Conservation (phyloP, 2,329 filamentous ascomycete genomes). For the Fusarium lyarnte region DNA sequence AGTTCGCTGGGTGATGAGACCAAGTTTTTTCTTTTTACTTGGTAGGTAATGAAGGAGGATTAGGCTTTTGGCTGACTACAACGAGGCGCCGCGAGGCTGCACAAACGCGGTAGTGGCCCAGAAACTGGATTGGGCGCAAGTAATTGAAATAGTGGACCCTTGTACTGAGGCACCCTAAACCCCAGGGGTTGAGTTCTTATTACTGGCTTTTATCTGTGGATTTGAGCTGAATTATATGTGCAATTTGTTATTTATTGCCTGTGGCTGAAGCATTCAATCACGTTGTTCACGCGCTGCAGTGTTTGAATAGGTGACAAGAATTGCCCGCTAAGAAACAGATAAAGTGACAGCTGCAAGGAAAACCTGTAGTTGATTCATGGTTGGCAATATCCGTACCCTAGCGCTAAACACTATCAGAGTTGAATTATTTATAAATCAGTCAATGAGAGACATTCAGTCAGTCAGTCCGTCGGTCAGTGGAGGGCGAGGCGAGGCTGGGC, state of each 20-base stretch:
- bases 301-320: neutral
- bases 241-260: neutral
- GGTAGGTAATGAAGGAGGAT: conserved; percentile 4
- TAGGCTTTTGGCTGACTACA: conserved; percentile 19
- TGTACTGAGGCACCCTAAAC: neutral
- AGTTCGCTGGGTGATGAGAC: conserved; percentile 16
- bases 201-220: neutral
- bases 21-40: neutral
- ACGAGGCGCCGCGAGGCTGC: conserved; percentile 36
- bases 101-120: conserved; percentile 34
- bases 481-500: conserved; percentile 12
- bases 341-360: neutral
- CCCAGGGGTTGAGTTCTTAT: neutral
- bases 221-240: neutral
- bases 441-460: neutral
- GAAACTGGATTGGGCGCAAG: conserved; percentile 5
- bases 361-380: neutral
- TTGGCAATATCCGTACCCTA: neutral
- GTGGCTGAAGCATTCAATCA: neutral
- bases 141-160: conserved; percentile 8
- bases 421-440: neutral
- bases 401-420: neutral
- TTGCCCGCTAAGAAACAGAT: neutral
- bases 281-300: neutral
- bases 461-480: neutral